A percentile compares a stretch with the other conserved stretches of the same genome.
Conservation (phyloP, 257 asterid genomes). For the Penstemon davidsonii region DNA sequence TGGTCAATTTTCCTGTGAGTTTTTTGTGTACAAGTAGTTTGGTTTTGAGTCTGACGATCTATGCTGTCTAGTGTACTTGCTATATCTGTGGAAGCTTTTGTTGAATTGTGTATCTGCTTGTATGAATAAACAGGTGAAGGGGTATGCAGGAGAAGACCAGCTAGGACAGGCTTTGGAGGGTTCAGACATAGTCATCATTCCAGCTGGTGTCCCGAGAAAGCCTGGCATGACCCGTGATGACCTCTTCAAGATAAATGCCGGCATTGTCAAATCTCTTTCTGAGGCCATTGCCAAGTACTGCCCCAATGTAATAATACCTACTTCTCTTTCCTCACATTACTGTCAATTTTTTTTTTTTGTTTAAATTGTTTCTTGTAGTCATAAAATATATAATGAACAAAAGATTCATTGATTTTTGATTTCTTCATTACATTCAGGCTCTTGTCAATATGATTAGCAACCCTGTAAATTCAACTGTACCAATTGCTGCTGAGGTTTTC, state of each 20-base stretch:
- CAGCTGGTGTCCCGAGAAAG: constrained; percentile 98
- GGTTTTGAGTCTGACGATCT: too few relatives aligned
- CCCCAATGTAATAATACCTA: constrained; percentile 61
- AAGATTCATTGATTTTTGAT: constrained; percentile 17
- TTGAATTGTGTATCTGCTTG: constrained; percentile 1
- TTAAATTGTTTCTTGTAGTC: background rate
- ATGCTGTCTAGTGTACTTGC: background rate
- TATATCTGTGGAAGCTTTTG: background rate
- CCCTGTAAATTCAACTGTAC: constrained; percentile 92
- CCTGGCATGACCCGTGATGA: constrained; percentile 98
- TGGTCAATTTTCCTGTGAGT: too few relatives aligned
- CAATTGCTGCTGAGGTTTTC: constrained; percentile 91
- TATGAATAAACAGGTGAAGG: constrained; percentile 50
- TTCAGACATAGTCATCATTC: constrained; percentile 81
- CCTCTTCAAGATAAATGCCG: constrained; percentile 85
- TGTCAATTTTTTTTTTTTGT: background rate
- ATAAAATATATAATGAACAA: background rate
- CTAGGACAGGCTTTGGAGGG: constrained; percentile 78
- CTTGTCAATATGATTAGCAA: constrained; percentile 87
- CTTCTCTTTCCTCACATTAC: background rate
- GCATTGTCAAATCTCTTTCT: constrained; percentile 78
- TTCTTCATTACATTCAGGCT: constrained; percentile 44
- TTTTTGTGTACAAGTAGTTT: too few relatives aligned
- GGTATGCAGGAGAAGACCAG: constrained; percentile 71
- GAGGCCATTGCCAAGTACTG: constrained; percentile 83